Conservation (phyloP, 192 early-diverging fungal species). For the Cetraspora pellucida region DNA sequence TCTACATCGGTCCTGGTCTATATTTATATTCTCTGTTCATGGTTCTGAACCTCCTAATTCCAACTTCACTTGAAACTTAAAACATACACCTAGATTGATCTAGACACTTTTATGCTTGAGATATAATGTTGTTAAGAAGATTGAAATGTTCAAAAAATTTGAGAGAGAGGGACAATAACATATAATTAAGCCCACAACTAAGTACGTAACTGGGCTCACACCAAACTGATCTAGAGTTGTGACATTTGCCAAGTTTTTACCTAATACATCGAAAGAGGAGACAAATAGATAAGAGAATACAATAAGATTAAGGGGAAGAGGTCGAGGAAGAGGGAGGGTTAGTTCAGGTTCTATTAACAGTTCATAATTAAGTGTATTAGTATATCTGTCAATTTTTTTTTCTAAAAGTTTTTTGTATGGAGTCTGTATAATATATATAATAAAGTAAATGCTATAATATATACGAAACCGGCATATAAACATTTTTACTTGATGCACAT, state of each 20-base stretch:
- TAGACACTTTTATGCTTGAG: background rate
- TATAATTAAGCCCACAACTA: slow-evolving; percentile 2
- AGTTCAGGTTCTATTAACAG: background rate
- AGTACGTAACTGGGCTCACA: slow-evolving; percentile 11
- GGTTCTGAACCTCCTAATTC: background rate
- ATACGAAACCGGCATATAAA: slow-evolving; percentile 9
- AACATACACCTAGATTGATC: slow-evolving; percentile 7
- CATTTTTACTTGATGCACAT: slow-evolving; percentile 1
- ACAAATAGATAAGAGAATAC: background rate
- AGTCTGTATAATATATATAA: slow-evolving; percentile 15
- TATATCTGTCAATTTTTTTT: no score
- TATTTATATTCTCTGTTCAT: no score
- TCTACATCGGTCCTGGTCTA: no score
- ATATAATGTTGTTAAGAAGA: slow-evolving; percentile 9
- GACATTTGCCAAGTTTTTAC: slow-evolving; percentile 8
- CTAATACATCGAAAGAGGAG: slow-evolving; percentile 1
- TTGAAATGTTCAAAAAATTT: background rate
- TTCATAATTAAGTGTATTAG: no score
- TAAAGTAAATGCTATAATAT: slow-evolving; percentile 11
- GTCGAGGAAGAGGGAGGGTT: background rate
- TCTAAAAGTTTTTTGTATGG: background rate
- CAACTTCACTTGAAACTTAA: background rate
- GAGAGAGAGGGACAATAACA: background rate
- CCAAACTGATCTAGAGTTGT: slow-evolving; percentile 1
- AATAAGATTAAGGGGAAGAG: background rate